A percentile compares a stretch with the other conserved stretches of the same genome.
These are phyloP conservation scores for Bipolaris bicolor DNA, from an alignment of 2,329 filamentous ascomycete species.

Conservation along the genomic window DNA sequence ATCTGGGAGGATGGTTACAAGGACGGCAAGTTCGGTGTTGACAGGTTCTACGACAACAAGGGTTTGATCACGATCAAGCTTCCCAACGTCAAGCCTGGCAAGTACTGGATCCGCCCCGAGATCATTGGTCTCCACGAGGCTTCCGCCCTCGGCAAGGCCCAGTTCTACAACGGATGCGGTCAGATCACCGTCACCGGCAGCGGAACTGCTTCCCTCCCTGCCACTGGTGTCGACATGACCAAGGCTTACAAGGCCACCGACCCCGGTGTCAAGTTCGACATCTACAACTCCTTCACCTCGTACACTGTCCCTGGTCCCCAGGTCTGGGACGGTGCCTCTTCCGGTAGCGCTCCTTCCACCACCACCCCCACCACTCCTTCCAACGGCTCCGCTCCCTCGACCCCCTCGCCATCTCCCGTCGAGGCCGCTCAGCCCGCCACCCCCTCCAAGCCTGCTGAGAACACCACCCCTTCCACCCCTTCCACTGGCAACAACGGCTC, in stretches of 20 bases:
- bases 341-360: constrained; percentile 16
- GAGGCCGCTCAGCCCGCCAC: constrained; percentile 11
- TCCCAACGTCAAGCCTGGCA: constrained; percentile 46
- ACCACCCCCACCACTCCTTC: constrained; percentile 16
- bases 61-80: constrained; percentile 50
- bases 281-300: constrained; percentile 42
- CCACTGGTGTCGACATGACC: constrained; percentile 53
- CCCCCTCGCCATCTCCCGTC: constrained; percentile 8
- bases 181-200: constrained; percentile 48
- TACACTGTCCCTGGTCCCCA: constrained; percentile 52
- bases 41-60: constrained; percentile 50
- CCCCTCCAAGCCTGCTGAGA: constrained; percentile 9
- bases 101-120: constrained; percentile 53
- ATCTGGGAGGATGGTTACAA: constrained; percentile 49
- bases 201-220: constrained; percentile 37
- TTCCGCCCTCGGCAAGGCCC: constrained; percentile 42
- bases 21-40: constrained; percentile 47
- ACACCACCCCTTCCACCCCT: constrained; percentile 11
- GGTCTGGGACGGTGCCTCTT: constrained; percentile 41
- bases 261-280: constrained; percentile 50
- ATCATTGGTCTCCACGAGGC: constrained; percentile 54
- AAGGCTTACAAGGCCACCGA: constrained; percentile 50
- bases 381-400: constrained; percentile 6
- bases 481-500: constrained; percentile 19
- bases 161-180: constrained; percentile 54